phyloP scores from a whole-genome alignment of 2,329 filamentous ascomycete species.

The Laburnicola sp. region DNA sequence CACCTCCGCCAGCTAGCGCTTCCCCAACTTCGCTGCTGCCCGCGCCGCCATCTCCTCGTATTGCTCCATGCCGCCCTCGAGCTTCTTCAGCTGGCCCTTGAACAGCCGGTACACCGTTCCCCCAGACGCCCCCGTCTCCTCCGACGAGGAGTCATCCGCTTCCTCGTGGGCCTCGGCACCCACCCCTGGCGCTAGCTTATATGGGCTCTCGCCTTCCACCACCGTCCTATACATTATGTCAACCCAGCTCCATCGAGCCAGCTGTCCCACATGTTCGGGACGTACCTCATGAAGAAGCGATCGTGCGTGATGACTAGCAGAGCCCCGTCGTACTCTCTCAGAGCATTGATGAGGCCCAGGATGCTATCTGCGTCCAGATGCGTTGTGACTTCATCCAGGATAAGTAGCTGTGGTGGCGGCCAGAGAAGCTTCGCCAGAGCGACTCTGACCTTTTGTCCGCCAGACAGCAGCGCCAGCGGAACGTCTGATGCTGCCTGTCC shows the following conservation, averaged over 20 bases:
- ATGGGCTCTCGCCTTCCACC: conserved; percentile 61
- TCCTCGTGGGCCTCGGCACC: conserved; percentile 48
- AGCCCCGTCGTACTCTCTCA: conserved; percentile 72
- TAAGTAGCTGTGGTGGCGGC: conserved; percentile 69
- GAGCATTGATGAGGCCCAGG: conserved; percentile 66
- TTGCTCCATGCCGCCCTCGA: conserved; percentile 45
- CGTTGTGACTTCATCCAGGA: conserved; percentile 81
- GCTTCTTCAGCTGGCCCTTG: conserved; percentile 39
- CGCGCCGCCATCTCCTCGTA: conserved; percentile 44
- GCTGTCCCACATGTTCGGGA: conserved; percentile 29
- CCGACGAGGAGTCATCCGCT: conserved; percentile 46
- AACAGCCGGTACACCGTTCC: conserved; percentile 42
- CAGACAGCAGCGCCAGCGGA: conserved; percentile 72
- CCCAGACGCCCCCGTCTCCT: conserved; percentile 53
- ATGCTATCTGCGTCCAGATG: conserved; percentile 85
- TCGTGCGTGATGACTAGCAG: conserved; percentile 80
- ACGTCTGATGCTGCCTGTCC: conserved; percentile 74
- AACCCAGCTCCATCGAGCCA: not conserved
- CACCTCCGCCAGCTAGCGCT: conserved; percentile 1
- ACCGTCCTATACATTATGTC: conserved; percentile 61
- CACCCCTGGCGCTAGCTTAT: conserved; percentile 41
- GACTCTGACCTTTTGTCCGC: conserved; percentile 70
- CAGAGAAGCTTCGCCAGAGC: conserved; percentile 72
- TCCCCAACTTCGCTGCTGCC: conserved; percentile 32
- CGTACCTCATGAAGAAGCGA: conserved; percentile 71